Percentiles rank a stretch among this genome's conserved stretches.
phyloP scores from a whole-genome alignment of 1,284 basidiomycete species.

The Cryptococcus sp. region DNA sequence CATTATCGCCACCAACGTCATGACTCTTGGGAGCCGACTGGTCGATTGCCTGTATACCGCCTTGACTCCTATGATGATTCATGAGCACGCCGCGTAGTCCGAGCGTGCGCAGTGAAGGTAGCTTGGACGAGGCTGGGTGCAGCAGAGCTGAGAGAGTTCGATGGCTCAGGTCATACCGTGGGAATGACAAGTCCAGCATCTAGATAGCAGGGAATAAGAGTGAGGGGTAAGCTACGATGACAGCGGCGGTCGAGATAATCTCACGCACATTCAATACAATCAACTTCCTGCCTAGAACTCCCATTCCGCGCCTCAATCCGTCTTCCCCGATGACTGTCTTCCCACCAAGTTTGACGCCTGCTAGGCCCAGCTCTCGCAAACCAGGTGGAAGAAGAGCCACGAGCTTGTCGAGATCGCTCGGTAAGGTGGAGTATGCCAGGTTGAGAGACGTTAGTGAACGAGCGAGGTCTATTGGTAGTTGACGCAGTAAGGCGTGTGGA shows the following conservation, averaged over 20 bases:
- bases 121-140: conserved; percentile 15
- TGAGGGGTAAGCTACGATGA: neutral
- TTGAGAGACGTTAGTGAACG: conserved; percentile 38
- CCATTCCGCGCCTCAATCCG: conserved; percentile 23
- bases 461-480: conserved; percentile 13
- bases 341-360: conserved; percentile 18
- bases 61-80: neutral
- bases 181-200: conserved; percentile 39
- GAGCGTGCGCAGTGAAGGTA: conserved; percentile 29
- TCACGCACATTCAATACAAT: conserved; percentile 38
- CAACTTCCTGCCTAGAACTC: conserved; percentile 28
- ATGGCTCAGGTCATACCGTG: conserved; percentile 13
- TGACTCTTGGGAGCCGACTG: neutral
- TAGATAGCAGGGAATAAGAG: conserved; percentile 2
- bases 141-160: conserved; percentile 17
- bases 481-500: conserved; percentile 29
- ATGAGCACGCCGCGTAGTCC: conserved; percentile 20
- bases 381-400: conserved; percentile 26
- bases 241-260: neutral
- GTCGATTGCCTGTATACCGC: neutral
- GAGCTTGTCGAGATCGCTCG: conserved; percentile 28
- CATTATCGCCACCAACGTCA: neutral
- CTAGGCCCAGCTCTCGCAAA: conserved; percentile 33
- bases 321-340: conserved; percentile 9
- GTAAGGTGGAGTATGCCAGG: conserved; percentile 34